These are phyloP conservation scores for Morella rubra DNA, from an alignment of 306 rosid genomes.

Conservation along the genomic window DNA sequence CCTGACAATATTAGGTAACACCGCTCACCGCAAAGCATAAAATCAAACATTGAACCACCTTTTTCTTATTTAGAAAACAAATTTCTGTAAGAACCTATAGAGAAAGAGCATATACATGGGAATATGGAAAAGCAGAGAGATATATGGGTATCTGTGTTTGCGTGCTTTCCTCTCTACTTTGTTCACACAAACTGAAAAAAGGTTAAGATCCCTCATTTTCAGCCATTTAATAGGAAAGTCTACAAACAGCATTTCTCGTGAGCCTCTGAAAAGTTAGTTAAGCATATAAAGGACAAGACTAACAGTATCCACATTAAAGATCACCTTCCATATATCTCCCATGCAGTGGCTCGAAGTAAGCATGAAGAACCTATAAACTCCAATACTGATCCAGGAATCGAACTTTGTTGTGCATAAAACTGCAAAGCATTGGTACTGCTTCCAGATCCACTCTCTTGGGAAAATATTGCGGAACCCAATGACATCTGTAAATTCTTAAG, in stretches of 20 bases:
- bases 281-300: conserved; percentile 4
- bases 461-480: conserved; percentile 60
- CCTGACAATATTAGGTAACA: background rate
- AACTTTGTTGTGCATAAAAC: conserved; percentile 76
- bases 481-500: conserved; percentile 84
- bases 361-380: conserved; percentile 86
- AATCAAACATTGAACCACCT: too few species aligned
- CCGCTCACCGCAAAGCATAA: too few species aligned
- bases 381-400: conserved; percentile 90
- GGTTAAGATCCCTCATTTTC: background rate
- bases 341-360: conserved; percentile 81
- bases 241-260: background rate
- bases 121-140: too few species aligned
- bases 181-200: background rate
- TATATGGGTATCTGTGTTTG: too few species aligned
- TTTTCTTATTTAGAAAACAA: too few species aligned
- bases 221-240: background rate
- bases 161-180: too few species aligned
- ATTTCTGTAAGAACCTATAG: too few species aligned
- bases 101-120: too few species aligned
- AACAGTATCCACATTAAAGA: conserved; percentile 1
- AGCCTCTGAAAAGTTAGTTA: conserved; percentile 3
- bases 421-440: conserved; percentile 54
- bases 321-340: conserved; percentile 96
- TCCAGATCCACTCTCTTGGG: conserved; percentile 62